phyloP scores from a whole-genome alignment of 73 alveolate genomes.

The Diophrys sp. region DNA sequence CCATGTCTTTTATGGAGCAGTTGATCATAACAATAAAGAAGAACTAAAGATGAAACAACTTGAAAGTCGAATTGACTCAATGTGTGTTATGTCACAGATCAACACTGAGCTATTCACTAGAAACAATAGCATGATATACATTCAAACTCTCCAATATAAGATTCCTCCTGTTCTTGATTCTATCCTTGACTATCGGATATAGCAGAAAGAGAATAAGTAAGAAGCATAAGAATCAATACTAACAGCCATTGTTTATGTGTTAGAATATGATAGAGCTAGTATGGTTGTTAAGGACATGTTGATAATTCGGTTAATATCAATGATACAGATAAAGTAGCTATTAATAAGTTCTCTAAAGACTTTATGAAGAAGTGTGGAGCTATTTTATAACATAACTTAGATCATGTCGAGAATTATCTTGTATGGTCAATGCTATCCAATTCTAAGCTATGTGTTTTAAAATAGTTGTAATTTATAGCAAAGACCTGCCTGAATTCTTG shows the following conservation, averaged over 20 bases:
- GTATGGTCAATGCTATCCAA: conserved; percentile 1
- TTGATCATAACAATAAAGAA: too few species aligned
- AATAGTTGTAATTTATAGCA: not conserved
- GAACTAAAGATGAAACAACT: too few species aligned
- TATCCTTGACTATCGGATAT: too few species aligned
- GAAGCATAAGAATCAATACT: conserved; percentile 10
- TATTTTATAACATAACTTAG: not conserved
- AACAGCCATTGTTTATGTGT: conserved; percentile 18
- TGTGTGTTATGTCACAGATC: too few species aligned
- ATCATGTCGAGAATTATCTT: not conserved
- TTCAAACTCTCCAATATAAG: too few species aligned
- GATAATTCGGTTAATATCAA: conserved; percentile 60
- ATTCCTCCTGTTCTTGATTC: too few species aligned
- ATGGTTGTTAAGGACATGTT: conserved; percentile 66
- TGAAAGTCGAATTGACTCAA: too few species aligned
- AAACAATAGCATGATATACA: too few species aligned
- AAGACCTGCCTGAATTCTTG: not conserved
- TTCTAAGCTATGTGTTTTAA: not conserved
- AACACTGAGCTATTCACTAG: too few species aligned
- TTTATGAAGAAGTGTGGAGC: not conserved
- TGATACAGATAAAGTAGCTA: conserved; percentile 28
- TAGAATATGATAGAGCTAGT: conserved; percentile 45
- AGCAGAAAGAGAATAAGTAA: not conserved
- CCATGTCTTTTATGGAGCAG: too few species aligned
- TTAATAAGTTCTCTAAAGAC: not conserved